These are phyloP conservation scores for Gloeostereum incarnatum DNA, from an alignment of 768 basidiomycete genomes.

Conservation along the genomic window DNA sequence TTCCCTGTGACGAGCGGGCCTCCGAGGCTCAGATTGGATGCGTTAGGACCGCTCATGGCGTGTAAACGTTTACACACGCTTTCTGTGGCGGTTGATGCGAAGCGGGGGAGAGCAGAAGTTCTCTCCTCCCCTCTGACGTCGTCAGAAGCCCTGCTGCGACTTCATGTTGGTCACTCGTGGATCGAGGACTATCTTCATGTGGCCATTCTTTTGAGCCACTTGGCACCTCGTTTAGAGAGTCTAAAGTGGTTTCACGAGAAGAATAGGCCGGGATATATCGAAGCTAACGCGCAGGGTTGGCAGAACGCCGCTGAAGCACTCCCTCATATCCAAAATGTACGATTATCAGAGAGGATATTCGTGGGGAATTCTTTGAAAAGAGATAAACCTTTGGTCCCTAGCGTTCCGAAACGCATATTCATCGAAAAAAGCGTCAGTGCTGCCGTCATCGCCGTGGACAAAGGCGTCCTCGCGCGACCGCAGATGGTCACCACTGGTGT, in stretches of 20 bases:
- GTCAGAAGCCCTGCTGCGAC: constrained; percentile 57
- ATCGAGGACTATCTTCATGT: constrained; percentile 59
- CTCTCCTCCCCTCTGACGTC: constrained; percentile 38
- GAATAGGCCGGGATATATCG: constrained; percentile 61
- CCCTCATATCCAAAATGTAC: constrained; percentile 64
- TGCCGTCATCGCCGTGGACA: constrained; percentile 29
- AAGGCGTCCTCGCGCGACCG: constrained; percentile 30
- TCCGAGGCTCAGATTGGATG: constrained; percentile 53
- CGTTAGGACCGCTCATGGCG: constrained; percentile 47
- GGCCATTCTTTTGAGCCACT: constrained; percentile 66
- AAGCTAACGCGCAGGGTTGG: constrained; percentile 61
- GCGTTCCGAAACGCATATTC: constrained; percentile 16
- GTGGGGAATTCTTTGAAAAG: constrained; percentile 15
- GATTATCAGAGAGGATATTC: constrained; percentile 49
- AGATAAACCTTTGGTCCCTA: constrained; percentile 5
- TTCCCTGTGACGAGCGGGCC: constrained; percentile 45
- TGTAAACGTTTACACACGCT: constrained; percentile 61
- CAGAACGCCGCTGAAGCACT: constrained; percentile 58
- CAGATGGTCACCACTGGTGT: constrained; percentile 21
- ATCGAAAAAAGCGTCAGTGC: constrained; percentile 43
- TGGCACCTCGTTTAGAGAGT: constrained; percentile 61
- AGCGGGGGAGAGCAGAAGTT: constrained; percentile 31
- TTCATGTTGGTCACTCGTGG: constrained; percentile 74
- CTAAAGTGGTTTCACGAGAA: constrained; percentile 76
- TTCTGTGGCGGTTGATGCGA: constrained; percentile 55